These are phyloP conservation scores for Scedosporium apiospermum DNA, from an alignment of 2,329 filamentous ascomycete species.

Conservation along the genomic window DNA sequence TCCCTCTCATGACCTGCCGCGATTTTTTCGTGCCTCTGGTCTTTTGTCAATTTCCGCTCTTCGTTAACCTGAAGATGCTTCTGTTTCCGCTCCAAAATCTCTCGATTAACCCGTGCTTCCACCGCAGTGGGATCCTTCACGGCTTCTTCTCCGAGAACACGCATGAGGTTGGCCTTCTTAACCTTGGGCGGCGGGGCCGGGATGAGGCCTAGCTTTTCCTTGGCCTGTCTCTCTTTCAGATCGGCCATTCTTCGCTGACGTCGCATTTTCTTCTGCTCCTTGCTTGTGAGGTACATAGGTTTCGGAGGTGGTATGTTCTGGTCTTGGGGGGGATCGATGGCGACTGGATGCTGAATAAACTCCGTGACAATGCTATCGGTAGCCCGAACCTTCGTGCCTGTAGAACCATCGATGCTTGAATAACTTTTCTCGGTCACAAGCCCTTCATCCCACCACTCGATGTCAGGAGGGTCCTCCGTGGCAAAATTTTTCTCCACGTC, in stretches of 20 bases:
- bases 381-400: conserved; percentile 62
- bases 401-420: conserved; percentile 54
- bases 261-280: conserved; percentile 85
- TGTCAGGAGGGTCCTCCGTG: conserved; percentile 70
- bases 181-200: conserved; percentile 91
- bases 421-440: conserved; percentile 65
- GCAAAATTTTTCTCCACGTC: conserved; percentile 85
- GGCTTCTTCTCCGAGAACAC: conserved; percentile 73
- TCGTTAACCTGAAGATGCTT: conserved; percentile 73
- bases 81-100: conserved; percentile 78
- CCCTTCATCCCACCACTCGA: conserved; percentile 98
- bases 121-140: conserved; percentile 97
- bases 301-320: conserved; percentile 71
- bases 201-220: conserved; percentile 83
- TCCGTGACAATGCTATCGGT: conserved; percentile 81
- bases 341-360: conserved; percentile 87
- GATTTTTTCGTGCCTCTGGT: conserved; percentile 78
- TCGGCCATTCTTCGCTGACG: conserved; percentile 86
- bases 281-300: conserved; percentile 82
- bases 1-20: conserved; percentile 77
- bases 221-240: conserved; percentile 91
- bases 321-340: conserved; percentile 85
- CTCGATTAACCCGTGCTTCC: conserved; percentile 83
- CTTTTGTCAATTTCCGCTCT: conserved; percentile 78
- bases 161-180: conserved; percentile 96